Evolutionary conservation across 2,329 filamentous ascomycete genomes (phyloP).

Genomic region (Lizonia empirigonia): DNA sequence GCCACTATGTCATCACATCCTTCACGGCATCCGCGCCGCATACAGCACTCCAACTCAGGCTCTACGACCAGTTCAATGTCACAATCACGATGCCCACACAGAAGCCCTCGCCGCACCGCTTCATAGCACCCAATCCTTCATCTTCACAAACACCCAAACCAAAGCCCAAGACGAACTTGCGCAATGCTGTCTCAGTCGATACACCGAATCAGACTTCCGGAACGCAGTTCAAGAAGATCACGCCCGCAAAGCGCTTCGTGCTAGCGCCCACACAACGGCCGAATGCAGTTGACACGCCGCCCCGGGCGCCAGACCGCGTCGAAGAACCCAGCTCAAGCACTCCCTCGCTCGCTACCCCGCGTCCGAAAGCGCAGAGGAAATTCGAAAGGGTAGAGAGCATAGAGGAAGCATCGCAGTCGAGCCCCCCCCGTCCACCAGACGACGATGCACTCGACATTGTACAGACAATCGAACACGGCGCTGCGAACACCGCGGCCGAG

Average conservation of each 20-base stretch:
- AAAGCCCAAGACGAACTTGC: slow-evolving; percentile 1
- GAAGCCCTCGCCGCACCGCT: slow-evolving; percentile 16
- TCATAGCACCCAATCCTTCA: slow-evolving; percentile 3
- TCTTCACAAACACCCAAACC: slow-evolving; percentile 1
- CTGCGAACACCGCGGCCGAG: neutral
- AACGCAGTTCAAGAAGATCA: slow-evolving; percentile 24
- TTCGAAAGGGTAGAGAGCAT: slow-evolving; percentile 44
- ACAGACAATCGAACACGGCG: slow-evolving; percentile 22
- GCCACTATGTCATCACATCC: slow-evolving; percentile 4
- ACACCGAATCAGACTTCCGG: neutral
- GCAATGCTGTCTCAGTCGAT: neutral
- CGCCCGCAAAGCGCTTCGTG: slow-evolving; percentile 44
- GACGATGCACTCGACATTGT: slow-evolving; percentile 13
- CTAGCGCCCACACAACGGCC: slow-evolving; percentile 23
- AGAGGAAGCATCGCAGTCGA: slow-evolving; percentile 33
- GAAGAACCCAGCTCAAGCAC: neutral
- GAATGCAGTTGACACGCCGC: neutral
- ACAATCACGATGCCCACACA: slow-evolving; percentile 6
- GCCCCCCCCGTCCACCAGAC: slow-evolving; percentile 16
- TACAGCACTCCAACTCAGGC: neutral
- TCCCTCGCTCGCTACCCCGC: neutral
- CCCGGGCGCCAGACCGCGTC: neutral
- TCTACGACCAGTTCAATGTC: neutral
- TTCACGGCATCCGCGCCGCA: neutral
- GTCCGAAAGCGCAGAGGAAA: neutral